phyloP scores from a whole-genome alignment of 176 grass and related monocot genomes.

The Ampelocalamus luodianensis region DNA sequence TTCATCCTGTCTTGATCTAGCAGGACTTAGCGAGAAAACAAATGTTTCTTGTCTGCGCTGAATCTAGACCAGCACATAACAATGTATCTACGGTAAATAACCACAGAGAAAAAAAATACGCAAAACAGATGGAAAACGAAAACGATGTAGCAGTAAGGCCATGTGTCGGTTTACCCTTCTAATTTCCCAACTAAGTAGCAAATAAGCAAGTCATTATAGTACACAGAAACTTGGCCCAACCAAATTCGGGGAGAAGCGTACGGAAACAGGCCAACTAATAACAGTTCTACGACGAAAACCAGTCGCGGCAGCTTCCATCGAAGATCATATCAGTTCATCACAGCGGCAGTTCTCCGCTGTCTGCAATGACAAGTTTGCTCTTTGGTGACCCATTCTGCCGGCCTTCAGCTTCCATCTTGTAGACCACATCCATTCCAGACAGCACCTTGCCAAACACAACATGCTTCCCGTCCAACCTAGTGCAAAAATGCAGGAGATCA shows the following conservation, averaged over 20 bases:
- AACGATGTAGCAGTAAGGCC: not conserved
- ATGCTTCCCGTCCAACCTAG: constrained; percentile 95
- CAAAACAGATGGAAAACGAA: not conserved
- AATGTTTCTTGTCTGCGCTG: not conserved
- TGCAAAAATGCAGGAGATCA: not conserved
- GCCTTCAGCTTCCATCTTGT: constrained; percentile 97
- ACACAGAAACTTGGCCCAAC: not conserved
- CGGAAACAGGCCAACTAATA: not conserved
- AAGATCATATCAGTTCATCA: constrained; percentile 42
- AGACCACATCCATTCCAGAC: constrained; percentile 97
- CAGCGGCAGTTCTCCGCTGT: constrained; percentile 80
- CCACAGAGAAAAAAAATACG: not conserved
- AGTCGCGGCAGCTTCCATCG: not conserved
- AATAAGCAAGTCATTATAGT: constrained; percentile 31
- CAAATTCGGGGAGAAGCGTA: not conserved
- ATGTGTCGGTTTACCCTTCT: not conserved
- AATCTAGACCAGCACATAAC: not conserved
- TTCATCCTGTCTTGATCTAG: not conserved
- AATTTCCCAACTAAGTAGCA: not conserved
- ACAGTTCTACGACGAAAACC: constrained; percentile 19
- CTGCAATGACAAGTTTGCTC: constrained; percentile 70
- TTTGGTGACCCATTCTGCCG: constrained; percentile 77
- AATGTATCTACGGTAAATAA: not conserved
- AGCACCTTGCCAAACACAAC: constrained; percentile 97
- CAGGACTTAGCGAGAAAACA: not conserved